Conservation (phyloP, 805 yeast species). For the Cyberlindnera mississippiensis region DNA sequence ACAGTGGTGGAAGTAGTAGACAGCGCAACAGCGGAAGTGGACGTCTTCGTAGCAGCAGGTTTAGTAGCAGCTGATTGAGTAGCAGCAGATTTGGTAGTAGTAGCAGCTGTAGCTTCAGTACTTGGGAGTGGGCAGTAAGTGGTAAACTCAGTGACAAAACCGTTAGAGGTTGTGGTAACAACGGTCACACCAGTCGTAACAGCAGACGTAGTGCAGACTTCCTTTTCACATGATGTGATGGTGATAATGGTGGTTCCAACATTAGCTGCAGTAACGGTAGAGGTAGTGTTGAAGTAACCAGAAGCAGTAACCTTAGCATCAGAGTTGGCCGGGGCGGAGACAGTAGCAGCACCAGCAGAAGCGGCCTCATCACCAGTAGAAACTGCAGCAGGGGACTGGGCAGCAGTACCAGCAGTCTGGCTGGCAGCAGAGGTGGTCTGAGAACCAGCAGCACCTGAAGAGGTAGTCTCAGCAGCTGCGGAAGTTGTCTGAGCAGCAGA, state of each 20-base stretch:
- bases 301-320: too few species aligned
- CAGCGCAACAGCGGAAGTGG: too few species aligned
- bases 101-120: too few species aligned
- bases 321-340: too few species aligned
- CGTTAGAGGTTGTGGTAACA: constrained; percentile 20
- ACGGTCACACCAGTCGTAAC: constrained; percentile 17
- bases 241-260: constrained; percentile 10
- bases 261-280: constrained; percentile 17
- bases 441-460: constrained; percentile 8
- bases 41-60: too few species aligned
- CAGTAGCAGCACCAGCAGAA: too few species aligned
- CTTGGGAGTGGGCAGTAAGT: constrained; percentile 19
- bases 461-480: constrained; percentile 6
- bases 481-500: constrained; percentile 1
- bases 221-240: constrained; percentile 12
- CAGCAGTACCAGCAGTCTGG: not conserved
- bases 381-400: not conserved
- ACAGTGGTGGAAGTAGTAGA: too few species aligned
- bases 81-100: too few species aligned
- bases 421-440: constrained; percentile 2
- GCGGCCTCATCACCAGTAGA: too few species aligned
- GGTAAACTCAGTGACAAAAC: constrained; percentile 34
- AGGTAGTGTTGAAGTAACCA: constrained; percentile 19
- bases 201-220: constrained; percentile 5
- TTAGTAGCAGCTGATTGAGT: too few species aligned